A percentile compares a stretch with the other conserved stretches of the same genome.
These are phyloP conservation scores for Diaporthe capsici DNA, from an alignment of 2,329 filamentous ascomycete genomes.

Conservation along the genomic window DNA sequence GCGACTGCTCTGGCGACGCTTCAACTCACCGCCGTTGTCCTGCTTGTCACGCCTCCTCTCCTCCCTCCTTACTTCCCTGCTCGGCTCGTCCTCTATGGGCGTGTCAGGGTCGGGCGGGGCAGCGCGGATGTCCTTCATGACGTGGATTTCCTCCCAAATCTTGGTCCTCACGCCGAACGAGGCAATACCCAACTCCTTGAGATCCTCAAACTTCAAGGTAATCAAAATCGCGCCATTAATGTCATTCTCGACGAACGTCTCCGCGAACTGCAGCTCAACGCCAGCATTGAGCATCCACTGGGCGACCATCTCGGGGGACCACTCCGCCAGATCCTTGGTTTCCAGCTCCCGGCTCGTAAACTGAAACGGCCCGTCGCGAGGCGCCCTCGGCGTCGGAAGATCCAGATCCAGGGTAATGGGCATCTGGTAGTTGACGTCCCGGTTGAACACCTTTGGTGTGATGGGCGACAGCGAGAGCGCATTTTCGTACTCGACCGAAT, in stretches of 20 bases:
- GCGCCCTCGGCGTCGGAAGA: conserved; percentile 53
- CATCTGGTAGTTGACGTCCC: conserved; percentile 50
- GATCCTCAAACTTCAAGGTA: conserved; percentile 91
- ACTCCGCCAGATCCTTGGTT: conserved; percentile 71
- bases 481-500: conserved; percentile 62
- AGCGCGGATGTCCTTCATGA: conserved; percentile 71
- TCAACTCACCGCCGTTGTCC: conserved; percentile 52
- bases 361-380: conserved; percentile 67
- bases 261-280: conserved; percentile 81
- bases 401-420: conserved; percentile 55
- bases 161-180: conserved; percentile 87
- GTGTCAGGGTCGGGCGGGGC: conserved; percentile 68
- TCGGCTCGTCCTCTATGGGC: conserved; percentile 72
- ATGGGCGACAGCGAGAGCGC: conserved; percentile 80
- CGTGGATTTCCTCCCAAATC: conserved; percentile 84
- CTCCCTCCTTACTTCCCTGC: conserved; percentile 64
- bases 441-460: conserved; percentile 71
- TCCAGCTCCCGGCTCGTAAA: conserved; percentile 72
- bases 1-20: conserved; percentile 57
- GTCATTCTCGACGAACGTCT: conserved; percentile 92
- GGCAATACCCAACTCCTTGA: conserved; percentile 84
- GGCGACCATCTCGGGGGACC: conserved; percentile 83
- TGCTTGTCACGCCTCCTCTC: conserved; percentile 55
- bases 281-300: conserved; percentile 89
- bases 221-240: conserved; percentile 90